Conservation (phyloP, 208 protist genomes). For the Acanthamoeba quina region DNA sequence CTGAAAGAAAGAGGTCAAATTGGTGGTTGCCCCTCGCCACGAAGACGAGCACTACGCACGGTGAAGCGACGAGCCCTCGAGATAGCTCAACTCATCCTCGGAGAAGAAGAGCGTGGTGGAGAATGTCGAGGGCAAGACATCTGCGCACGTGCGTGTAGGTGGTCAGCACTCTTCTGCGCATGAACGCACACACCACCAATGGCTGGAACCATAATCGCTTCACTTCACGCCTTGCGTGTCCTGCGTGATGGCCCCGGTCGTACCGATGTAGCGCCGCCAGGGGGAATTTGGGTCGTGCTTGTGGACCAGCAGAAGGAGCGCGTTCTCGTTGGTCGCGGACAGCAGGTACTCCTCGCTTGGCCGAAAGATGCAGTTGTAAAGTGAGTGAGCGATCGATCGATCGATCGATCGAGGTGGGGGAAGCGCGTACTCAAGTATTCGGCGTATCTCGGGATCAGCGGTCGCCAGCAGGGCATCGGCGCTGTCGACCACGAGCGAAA, state of each 20-base stretch:
- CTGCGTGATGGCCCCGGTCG: too few relatives aligned
- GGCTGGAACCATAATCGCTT: too few relatives aligned
- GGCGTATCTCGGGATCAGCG: not conserved
- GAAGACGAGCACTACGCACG: not conserved
- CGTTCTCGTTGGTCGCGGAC: not conserved
- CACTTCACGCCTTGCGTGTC: too few relatives aligned
- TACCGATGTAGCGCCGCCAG: not conserved
- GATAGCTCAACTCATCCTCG: not conserved
- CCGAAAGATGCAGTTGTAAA: not conserved
- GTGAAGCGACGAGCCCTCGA: not conserved
- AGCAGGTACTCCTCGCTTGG: not conserved
- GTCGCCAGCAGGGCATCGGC: not conserved
- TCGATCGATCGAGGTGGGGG: too few relatives aligned
- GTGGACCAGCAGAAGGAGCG: not conserved
- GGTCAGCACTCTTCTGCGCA: not conserved
- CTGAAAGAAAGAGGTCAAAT: not conserved
- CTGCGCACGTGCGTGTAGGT: not conserved
- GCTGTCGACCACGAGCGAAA: not conserved
- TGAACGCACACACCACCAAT: too few relatives aligned
- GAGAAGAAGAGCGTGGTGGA: slow-evolving; percentile 2
- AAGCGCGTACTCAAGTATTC: not conserved
- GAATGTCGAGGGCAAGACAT: not conserved
- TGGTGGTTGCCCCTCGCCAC: not conserved
- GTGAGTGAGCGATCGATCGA: not conserved
- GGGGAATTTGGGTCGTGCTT: not conserved